Base-by-base conservation (phyloP, 441 rosid genomes). In the Mallotus repandus region DNA sequence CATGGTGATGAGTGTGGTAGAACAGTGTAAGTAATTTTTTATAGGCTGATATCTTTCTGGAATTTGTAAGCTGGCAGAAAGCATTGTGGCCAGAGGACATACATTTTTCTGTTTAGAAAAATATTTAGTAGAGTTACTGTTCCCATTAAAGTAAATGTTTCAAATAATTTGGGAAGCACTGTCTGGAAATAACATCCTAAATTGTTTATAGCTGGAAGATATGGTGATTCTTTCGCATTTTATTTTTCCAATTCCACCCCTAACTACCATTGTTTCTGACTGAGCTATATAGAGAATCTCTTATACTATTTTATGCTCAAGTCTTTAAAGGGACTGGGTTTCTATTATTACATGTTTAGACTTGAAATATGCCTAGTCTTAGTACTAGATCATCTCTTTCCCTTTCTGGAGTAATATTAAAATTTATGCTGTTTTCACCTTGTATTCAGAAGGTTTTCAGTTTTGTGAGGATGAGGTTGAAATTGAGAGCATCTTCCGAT, bases 391-490 rank as follows among this genome's bases (percentile, higher is more conserved):
- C n/a, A 5, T 72, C 45, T 6, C 68, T 57, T 25, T 64, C 25
- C 21, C 70, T 59, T 55, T 69, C 14, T 32, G 71, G 63, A 58
- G 41, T 66, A 29, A 19, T 35, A 43, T 55, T 60, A 48, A 70
- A 63, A 21, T 53, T 78, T 52, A 61, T 46, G 49, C 22, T 10
- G 46, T 50, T 82, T 46, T 74, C n/a, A 54, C 70, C 59, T 38
- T 62, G 58, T 82, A 61, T 80, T 74, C 85, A 88, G 97, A 86
- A 82, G 78, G 77, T 54, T 89, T 79, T 52, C 86, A 87, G 67
- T 91, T 92, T 77, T 89, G 86, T 56, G 92, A 86, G 73, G 95
- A 75, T 2, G 80, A 84, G 52, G 54, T 75, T 80, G 91, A 88
- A 1, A 68, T 79, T 5, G 94, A 90, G 76, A 84, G 71, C 60